Evolutionary conservation across 495 filamentous ascomycete species (phyloP).

Genomic region (Sabuloglossum arenarium): DNA sequence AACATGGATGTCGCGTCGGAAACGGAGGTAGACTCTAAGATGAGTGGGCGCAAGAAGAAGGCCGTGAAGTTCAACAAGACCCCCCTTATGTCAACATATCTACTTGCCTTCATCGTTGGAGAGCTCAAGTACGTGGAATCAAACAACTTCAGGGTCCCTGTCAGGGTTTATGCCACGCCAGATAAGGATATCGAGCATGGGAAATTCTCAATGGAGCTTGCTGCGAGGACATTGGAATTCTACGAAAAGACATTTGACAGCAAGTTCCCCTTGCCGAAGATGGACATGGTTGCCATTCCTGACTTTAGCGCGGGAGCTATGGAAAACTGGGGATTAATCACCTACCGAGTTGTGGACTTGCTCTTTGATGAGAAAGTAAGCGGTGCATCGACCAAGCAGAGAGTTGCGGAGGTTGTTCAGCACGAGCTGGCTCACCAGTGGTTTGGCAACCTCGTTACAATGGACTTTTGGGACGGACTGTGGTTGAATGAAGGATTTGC

Average conservation of each 20-base stretch:
- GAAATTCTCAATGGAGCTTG: conserved; percentile 45
- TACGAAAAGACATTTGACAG: conserved; percentile 61
- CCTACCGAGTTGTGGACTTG: conserved; percentile 80
- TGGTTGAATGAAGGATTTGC: conserved; percentile 99
- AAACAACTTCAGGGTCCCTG: conserved; percentile 49
- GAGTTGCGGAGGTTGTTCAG: conserved; percentile 84
- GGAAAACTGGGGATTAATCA: conserved; percentile 98
- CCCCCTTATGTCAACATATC: conserved; percentile 59
- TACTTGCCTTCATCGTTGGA: conserved; percentile 55
- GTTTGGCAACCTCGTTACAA: conserved; percentile 97
- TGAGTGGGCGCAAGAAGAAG: conserved; percentile 36
- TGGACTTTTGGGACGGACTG: conserved; percentile 98
- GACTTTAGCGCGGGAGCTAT: conserved; percentile 89
- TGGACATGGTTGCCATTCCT: conserved; percentile 96
- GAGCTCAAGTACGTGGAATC: conserved; percentile 60
- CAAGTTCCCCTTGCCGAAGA: conserved; percentile 55
- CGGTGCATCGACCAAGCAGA: conserved; percentile 80
- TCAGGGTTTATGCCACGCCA: conserved; percentile 46
- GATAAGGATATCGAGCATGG: conserved; percentile 44
- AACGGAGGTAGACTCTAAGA: conserved; percentile 32
- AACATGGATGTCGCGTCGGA: conserved; percentile 62
- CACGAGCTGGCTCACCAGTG: conserved; percentile 97
- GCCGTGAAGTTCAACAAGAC: conserved; percentile 53
- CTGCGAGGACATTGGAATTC: conserved; percentile 44
- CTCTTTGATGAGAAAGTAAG: conserved; percentile 82